A percentile compares a stretch with the other conserved stretches of the same genome.
These are phyloP conservation scores for Suillus clintonianus DNA, from an alignment of 768 basidiomycete species.

Conservation along the genomic window DNA sequence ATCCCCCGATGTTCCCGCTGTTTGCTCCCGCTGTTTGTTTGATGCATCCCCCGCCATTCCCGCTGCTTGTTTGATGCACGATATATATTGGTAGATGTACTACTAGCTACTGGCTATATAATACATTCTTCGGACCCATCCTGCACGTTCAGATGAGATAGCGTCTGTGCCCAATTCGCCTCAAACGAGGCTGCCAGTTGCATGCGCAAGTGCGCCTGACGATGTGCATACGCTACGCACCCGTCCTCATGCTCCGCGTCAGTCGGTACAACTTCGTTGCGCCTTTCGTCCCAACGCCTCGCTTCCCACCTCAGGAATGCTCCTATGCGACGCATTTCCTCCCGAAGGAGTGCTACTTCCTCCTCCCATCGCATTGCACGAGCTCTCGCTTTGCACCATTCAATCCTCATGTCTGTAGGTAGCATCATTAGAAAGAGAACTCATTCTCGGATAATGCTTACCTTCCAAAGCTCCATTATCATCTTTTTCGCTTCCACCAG, in stretches of 20 bases:
- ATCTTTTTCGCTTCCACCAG: neutral
- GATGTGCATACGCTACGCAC: neutral
- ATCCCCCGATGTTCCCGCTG: too few species aligned
- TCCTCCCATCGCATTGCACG: neutral
- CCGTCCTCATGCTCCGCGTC: neutral
- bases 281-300: neutral
- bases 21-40: too few species aligned
- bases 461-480: neutral
- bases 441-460: neutral
- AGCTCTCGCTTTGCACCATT: conserved; percentile 2
- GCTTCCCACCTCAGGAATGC: neutral
- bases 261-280: neutral
- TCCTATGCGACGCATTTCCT: neutral
- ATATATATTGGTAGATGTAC: too few species aligned
- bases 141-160: too few species aligned
- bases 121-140: too few species aligned
- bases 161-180: too few species aligned
- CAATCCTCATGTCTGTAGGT: too few species aligned
- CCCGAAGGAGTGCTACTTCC: neutral
- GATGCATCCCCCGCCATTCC: too few species aligned
- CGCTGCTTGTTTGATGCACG: too few species aligned
- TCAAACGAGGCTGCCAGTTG: neutral
- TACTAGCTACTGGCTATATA: too few species aligned
- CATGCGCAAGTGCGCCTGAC: neutral
- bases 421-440: too few species aligned